phyloP scores from a whole-genome alignment of 2,329 filamentous ascomycete genomes.

The Corinectria fuckeliana region DNA sequence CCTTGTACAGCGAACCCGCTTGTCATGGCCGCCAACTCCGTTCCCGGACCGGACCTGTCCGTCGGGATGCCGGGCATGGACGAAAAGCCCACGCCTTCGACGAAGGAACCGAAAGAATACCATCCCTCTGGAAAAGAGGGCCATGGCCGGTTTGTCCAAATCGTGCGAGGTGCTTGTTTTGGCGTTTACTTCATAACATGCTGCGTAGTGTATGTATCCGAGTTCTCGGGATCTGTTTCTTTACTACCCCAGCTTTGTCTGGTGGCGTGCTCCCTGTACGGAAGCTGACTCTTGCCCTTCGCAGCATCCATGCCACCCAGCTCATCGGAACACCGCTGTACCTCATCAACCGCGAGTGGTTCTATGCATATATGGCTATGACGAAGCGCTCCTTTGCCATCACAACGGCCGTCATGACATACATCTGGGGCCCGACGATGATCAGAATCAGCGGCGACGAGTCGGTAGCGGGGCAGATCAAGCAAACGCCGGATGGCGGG shows the following conservation, averaged over 20 bases:
- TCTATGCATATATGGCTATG: constrained; percentile 85
- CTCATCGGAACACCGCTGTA: constrained; percentile 79
- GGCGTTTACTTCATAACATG: constrained; percentile 59
- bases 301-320: constrained; percentile 73
- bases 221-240: neutral
- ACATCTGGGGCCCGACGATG: constrained; percentile 85
- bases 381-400: constrained; percentile 87
- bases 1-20: neutral
- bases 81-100: constrained; percentile 20
- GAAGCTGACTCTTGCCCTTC: constrained; percentile 14
- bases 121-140: constrained; percentile 64
- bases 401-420: constrained; percentile 78
- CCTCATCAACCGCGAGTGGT: constrained; percentile 75
- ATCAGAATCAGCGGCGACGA: constrained; percentile 85
- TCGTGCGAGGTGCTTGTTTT: constrained; percentile 60
- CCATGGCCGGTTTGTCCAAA: constrained; percentile 57
- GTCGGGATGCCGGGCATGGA: constrained; percentile 34
- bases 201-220: constrained; percentile 53
- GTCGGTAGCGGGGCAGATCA: constrained; percentile 78
- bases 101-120: constrained; percentile 18
- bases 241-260: neutral
- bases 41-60: constrained; percentile 41
- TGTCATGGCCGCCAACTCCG: constrained; percentile 37
- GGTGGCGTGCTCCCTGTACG: neutral
- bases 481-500: constrained; percentile 71